Percentiles rank a stretch among this genome's conserved stretches.
phyloP scores from a whole-genome alignment of 805 yeast species.

The Barnettozyma botsteinii region DNA sequence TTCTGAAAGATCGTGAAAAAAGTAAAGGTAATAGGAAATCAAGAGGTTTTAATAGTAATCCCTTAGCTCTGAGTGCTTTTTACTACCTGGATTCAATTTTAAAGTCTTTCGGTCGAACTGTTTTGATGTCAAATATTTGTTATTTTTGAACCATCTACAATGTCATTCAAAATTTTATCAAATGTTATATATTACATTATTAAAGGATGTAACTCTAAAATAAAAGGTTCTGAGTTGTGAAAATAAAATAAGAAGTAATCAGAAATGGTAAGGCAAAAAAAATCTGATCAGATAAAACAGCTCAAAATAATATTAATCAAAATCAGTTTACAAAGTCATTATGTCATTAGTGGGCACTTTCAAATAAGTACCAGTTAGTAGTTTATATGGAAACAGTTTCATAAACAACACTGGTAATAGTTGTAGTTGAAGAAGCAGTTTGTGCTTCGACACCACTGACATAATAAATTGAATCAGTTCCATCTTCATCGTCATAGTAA shows the following conservation, averaged over 20 bases:
- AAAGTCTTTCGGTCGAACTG: no score
- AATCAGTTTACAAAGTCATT: not conserved
- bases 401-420: conserved; percentile 22
- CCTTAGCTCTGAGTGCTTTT: conserved; percentile 8
- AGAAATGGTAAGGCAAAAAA: no score
- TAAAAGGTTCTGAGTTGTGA: no score
- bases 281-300: no score
- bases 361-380: not conserved
- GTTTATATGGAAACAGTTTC: conserved; percentile 15
- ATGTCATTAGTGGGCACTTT: not conserved
- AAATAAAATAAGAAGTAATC: no score
- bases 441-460: conserved; percentile 26
- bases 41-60: conserved; percentile 16
- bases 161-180: no score
- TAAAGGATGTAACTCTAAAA: not conserved
- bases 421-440: conserved; percentile 25
- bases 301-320: no score
- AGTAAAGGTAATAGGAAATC: conserved; percentile 20
- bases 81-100: not conserved
- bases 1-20: conserved; percentile 22
- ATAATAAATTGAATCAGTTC: conserved; percentile 12
- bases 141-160: no score
- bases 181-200: not conserved
- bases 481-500: conserved; percentile 22
- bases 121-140: no score